Evolutionary conservation across 257 asterid species (phyloP).

Genomic region (Plantago ovata): DNA sequence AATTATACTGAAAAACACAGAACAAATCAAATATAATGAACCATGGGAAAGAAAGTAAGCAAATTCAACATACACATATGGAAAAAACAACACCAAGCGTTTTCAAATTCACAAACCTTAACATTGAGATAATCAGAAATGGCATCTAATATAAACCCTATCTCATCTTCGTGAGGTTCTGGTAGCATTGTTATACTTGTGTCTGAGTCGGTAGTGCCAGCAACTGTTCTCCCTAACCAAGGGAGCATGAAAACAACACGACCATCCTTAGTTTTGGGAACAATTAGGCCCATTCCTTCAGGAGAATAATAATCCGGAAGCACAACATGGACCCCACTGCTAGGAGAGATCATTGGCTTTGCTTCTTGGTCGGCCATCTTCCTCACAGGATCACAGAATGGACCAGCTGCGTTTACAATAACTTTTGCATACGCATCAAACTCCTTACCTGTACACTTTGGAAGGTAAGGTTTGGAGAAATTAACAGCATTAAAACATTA

Average conservation of each 20-base stretch:
- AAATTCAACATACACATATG: background rate
- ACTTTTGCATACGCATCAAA: conserved; percentile 94
- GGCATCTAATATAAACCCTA: conserved; percentile 91
- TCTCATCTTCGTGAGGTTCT: conserved; percentile 96
- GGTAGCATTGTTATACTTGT: conserved; percentile 90
- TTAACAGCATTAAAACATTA: conserved; percentile 5
- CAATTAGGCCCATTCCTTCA: conserved; percentile 98
- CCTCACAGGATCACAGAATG: conserved; percentile 95
- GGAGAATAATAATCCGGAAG: conserved; percentile 99
- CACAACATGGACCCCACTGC: conserved; percentile 96
- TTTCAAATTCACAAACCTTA: conserved; percentile 53
- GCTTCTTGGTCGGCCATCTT: conserved; percentile 75
- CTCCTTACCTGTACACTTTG: conserved; percentile 69
- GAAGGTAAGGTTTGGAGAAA: conserved; percentile 26
- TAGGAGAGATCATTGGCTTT: conserved; percentile 79
- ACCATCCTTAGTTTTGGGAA: conserved; percentile 99
- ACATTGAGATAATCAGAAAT: conserved; percentile 89
- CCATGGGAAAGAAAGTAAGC: background rate
- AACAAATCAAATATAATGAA: too few relatives aligned
- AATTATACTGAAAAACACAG: background rate
- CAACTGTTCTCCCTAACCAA: conserved; percentile 97
- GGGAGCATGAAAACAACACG: conserved; percentile 99
- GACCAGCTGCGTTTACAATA: conserved; percentile 90
- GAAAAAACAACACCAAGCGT: conserved; percentile 1
- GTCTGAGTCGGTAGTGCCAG: conserved; percentile 96